Evolutionary conservation across 2,329 filamentous ascomycete species (phyloP).

Genomic region (Moelleriella libera): DNA sequence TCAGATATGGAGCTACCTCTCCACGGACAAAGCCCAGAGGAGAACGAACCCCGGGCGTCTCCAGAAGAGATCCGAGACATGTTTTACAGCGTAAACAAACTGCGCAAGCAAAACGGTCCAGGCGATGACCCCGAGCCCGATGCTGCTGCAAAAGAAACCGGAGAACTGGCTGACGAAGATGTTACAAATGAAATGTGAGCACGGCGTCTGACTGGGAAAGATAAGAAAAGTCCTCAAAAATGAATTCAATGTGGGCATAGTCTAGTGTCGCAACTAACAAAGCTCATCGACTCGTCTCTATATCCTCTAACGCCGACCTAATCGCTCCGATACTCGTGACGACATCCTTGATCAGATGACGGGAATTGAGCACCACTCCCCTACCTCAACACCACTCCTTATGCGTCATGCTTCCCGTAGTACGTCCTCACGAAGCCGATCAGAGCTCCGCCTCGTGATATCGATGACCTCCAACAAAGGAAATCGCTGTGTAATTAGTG

Average conservation of each 20-base stretch:
- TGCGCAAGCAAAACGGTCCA: conserved; percentile 27
- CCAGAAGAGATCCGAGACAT: conserved; percentile 24
- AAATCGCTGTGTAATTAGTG: background rate
- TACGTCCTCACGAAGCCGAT: background rate
- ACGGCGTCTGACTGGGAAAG: background rate
- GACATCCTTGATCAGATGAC: conserved; percentile 3
- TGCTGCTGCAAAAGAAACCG: no score
- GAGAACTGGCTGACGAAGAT: no score
- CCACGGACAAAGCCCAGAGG: conserved; percentile 7
- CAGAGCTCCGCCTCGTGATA: conserved; percentile 4
- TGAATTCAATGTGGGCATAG: conserved; percentile 2
- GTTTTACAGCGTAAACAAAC: conserved; percentile 29
- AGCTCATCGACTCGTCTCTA: conserved; percentile 26
- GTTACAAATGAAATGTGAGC: background rate
- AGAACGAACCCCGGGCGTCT: conserved; percentile 21
- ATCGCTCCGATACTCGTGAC: conserved; percentile 17
- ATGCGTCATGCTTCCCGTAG: conserved; percentile 5
- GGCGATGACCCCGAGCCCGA: conserved; percentile 6
- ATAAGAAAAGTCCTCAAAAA: background rate
- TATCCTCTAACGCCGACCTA: conserved; percentile 22
- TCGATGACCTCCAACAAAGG: conserved; percentile 8
- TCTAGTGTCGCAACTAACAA: conserved; percentile 10
- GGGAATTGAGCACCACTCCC: conserved; percentile 3
- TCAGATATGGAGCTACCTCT: conserved; percentile 13
- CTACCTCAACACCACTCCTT: conserved; percentile 2